phyloP scores from a whole-genome alignment of 2,329 filamentous ascomycete genomes.

The Pleoardoris graminearum region DNA sequence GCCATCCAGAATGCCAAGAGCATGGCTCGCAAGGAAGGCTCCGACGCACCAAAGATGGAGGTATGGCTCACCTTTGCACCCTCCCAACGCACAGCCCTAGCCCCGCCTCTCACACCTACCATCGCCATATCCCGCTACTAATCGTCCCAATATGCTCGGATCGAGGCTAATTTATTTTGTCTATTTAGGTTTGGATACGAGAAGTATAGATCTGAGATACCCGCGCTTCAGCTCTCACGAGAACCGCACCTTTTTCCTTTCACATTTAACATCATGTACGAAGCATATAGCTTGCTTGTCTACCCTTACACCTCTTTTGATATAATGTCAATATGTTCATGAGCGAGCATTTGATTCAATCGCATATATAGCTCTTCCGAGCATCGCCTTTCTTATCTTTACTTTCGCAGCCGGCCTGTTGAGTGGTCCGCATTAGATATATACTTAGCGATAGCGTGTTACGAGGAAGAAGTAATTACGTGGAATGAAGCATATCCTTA shows the following conservation, averaged over 20 bases:
- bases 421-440: slow-evolving; percentile 30
- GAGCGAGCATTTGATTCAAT: slow-evolving; percentile 33
- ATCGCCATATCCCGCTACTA: slow-evolving; percentile 17
- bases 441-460: slow-evolving; percentile 3
- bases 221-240: slow-evolving; percentile 19
- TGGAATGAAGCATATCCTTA: slow-evolving; percentile 8
- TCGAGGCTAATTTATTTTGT: slow-evolving; percentile 18
- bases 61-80: slow-evolving; percentile 59
- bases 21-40: slow-evolving; percentile 70
- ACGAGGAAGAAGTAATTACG: slow-evolving; percentile 10
- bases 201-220: slow-evolving; percentile 49
- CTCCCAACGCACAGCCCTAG: neutral
- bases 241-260: slow-evolving; percentile 26
- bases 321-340: slow-evolving; percentile 34
- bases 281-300: slow-evolving; percentile 10
- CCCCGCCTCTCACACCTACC: slow-evolving; percentile 23
- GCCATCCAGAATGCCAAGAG: slow-evolving; percentile 71
- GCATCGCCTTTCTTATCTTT: slow-evolving; percentile 9
- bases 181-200: slow-evolving; percentile 50
- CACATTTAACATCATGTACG: slow-evolving; percentile 9
- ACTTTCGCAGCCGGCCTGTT: slow-evolving; percentile 46
- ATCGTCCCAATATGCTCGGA: slow-evolving; percentile 1
- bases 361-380: slow-evolving; percentile 5
- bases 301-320: slow-evolving; percentile 12
- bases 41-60: slow-evolving; percentile 92